Conservation (phyloP, 108 stramenopile genomes). For the Nitzschia putrida region DNA sequence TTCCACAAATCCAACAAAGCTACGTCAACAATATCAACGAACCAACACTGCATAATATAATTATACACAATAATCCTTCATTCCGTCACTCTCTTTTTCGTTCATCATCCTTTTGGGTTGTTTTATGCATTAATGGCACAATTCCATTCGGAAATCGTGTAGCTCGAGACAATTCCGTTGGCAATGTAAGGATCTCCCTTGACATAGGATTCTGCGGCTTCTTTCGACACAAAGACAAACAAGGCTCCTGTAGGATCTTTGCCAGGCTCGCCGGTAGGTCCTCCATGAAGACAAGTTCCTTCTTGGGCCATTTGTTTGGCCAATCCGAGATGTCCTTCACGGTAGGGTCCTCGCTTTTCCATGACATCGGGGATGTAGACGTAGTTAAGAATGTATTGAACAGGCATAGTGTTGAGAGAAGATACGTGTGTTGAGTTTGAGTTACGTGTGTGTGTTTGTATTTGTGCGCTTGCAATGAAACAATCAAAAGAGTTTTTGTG, state of each 20-base stretch:
- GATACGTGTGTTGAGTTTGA: neutral
- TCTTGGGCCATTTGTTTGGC: conserved; percentile 68
- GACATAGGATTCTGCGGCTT: conserved; percentile 67
- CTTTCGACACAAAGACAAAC: conserved; percentile 69
- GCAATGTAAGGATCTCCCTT: conserved; percentile 76
- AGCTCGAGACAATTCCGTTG: conserved; percentile 73
- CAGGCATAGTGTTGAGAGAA: neutral
- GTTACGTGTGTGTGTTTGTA: neutral
- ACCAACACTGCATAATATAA: too few species aligned
- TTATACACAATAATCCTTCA: too few species aligned
- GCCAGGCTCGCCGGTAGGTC: conserved; percentile 55
- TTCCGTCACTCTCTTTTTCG: neutral
- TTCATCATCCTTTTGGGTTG: too few species aligned
- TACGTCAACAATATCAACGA: too few species aligned
- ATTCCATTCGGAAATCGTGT: conserved; percentile 80
- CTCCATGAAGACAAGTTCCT: conserved; percentile 67
- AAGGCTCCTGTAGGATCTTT: conserved; percentile 72
- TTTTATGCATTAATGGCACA: conserved; percentile 42
- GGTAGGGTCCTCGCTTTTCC: conserved; percentile 79
- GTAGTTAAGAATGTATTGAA: conserved; percentile 52
- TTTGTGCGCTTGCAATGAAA: neutral
- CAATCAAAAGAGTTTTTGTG: too few species aligned
- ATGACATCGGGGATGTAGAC: conserved; percentile 88
- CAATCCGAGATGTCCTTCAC: conserved; percentile 77
- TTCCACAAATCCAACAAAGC: too few species aligned